Base-by-base conservation (phyloP, 768 basidiomycete species). In the Antrodiella citrinella region DNA sequence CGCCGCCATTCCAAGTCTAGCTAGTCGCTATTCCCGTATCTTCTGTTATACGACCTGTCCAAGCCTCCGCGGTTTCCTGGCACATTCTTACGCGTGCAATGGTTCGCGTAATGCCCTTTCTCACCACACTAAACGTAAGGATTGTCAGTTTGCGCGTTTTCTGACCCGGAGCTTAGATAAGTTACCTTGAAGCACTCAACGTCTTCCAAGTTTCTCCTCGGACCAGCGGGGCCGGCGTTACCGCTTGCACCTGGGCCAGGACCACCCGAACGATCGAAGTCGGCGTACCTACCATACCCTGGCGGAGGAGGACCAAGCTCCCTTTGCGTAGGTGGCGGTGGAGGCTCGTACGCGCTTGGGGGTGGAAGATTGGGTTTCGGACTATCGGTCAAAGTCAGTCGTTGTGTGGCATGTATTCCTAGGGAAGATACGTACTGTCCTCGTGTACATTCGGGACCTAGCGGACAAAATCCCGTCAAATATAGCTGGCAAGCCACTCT, bases 81-180 rank as follows among this genome's bases (percentile, higher is more conserved):
- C 20, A 91, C 85, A 63, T 92, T 93, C 50, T 87, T 72, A 65
- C 93, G 93, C 39, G 85, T 80, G 67, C 94, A 96, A 59, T 89
- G 83, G 63, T 96, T 95, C 18, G 94, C 94, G 62, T 95, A 95
- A 63, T 98, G 95, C 1, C 95, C 95, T 57, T 86, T 85, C 65
- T 91, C 84, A 30, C 90, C 90, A 60, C 93, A 96, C 84, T 91
- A 54, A 4, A 56, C 50, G 45, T 48, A 50, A 57, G 26, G 47
- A 26, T n/a, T 50, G 45, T 47, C 47, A 50, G 23, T 49, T 18
- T 51, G n/a, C 3, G 2, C 35, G 18, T 10, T 10, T 38, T 10
- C 18, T 38, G 35, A 38, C 35, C 18, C 10, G n/a, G n/a, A n/a
- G 10, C 18, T 38, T 38, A 10, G 18, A 38, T 18, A 38, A 58